Conservation (phyloP, 306 rosid species). For the Inga laurina region DNA sequence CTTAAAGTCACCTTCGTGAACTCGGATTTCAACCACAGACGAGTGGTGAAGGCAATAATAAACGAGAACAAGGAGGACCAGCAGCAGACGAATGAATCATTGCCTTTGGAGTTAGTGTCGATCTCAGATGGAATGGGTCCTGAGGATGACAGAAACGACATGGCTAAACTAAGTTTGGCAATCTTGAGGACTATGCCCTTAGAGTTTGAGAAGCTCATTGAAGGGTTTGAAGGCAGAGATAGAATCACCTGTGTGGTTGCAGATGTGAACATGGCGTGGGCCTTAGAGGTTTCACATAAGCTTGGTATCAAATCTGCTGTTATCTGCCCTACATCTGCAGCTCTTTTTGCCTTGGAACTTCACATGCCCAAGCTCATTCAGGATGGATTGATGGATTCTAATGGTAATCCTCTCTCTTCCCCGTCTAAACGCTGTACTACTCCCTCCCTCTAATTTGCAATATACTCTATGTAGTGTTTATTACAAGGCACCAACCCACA, state of each 20-base stretch:
- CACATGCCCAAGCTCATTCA: background rate
- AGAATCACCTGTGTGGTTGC: constrained; percentile 40
- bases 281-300: background rate
- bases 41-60: constrained; percentile 11
- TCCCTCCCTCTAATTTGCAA: too few species aligned
- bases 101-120: constrained; percentile 16
- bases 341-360: background rate
- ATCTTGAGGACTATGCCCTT: constrained; percentile 34
- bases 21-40: constrained; percentile 37
- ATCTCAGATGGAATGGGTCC: constrained; percentile 15
- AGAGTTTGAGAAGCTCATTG: constrained; percentile 48
- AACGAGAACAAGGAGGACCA: background rate
- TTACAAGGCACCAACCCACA: too few species aligned
- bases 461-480: too few species aligned
- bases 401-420: background rate
- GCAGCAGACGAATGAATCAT: background rate
- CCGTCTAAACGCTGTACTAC: too few species aligned
- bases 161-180: background rate
- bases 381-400: background rate
- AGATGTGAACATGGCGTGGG: constrained; percentile 37
- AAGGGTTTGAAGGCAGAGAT: background rate
- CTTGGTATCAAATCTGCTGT: background rate
- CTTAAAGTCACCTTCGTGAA: constrained; percentile 45
- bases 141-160: constrained; percentile 43
- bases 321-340: background rate